Percentiles rank a stretch among this genome's conserved stretches.
Evolutionary conservation across 2,329 filamentous ascomycete genomes (phyloP).

Genomic region (Cladophialophora chaetospira): DNA sequence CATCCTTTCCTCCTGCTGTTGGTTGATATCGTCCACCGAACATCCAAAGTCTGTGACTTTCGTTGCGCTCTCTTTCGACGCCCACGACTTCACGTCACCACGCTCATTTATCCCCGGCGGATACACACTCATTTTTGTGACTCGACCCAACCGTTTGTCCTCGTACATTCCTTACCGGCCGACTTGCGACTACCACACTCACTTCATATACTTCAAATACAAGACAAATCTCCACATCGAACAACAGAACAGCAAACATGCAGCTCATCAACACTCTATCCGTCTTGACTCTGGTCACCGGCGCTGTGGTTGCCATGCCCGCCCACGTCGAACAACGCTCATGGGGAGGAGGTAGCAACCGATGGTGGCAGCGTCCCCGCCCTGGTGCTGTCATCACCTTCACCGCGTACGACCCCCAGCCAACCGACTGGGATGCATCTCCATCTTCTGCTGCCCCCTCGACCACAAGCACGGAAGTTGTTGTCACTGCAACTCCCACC

Average conservation of each 20-base stretch:
- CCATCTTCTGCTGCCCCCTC: conserved; percentile 1
- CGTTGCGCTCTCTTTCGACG: conserved; percentile 24
- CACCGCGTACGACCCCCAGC: conserved; percentile 9
- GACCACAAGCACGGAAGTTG: background rate
- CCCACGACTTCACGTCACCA: conserved; percentile 18
- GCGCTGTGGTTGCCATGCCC: conserved; percentile 37
- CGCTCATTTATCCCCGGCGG: conserved; percentile 30
- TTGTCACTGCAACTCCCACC: background rate
- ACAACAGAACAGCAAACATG: conserved; percentile 22
- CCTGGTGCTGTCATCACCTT: conserved; percentile 19
- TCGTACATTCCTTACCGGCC: conserved; percentile 10
- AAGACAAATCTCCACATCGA: background rate
- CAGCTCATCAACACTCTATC: conserved; percentile 34
- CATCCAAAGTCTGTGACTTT: conserved; percentile 32
- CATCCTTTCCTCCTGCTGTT: conserved; percentile 14
- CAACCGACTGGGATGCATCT: conserved; percentile 2
- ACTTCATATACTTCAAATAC: background rate
- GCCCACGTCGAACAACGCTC: conserved; percentile 19
- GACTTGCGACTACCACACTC: conserved; percentile 1
- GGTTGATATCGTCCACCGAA: conserved; percentile 16
- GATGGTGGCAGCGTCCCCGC: conserved; percentile 19
- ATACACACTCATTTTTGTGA: conserved; percentile 24
- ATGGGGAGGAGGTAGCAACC: conserved; percentile 15
- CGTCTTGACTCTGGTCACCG: conserved; percentile 35
- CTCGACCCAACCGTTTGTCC: background rate